phyloP scores from a whole-genome alignment of 116 monocot species.

The Cymodocea nodosa region DNA sequence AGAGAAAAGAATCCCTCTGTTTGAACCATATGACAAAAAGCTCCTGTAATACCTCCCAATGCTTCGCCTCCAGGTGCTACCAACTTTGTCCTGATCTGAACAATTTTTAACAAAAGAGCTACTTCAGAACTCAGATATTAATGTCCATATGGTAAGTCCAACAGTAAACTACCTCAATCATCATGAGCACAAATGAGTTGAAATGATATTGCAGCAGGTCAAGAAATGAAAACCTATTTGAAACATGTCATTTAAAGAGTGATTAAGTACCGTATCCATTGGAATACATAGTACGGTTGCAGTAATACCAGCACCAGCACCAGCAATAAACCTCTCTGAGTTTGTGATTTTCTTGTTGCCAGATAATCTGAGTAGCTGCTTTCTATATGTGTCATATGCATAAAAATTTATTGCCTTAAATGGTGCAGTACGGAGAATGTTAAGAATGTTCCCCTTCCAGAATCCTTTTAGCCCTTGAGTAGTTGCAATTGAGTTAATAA shows the following conservation, averaged over 20 bases:
- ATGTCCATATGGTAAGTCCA: too few relatives aligned
- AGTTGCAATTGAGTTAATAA: slow-evolving; percentile 51
- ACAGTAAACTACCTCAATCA: too few relatives aligned
- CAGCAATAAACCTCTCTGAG: slow-evolving; percentile 77
- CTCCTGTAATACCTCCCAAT: slow-evolving; percentile 75
- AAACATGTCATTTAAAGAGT: neutral
- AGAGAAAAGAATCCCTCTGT: slow-evolving; percentile 97
- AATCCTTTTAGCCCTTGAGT: slow-evolving; percentile 86
- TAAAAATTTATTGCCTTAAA: slow-evolving; percentile 96
- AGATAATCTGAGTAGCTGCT: slow-evolving; percentile 59
- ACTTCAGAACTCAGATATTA: neutral
- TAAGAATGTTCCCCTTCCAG: slow-evolving; percentile 95
- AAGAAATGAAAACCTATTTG: neutral
- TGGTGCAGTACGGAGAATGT: slow-evolving; percentile 95
- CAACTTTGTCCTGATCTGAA: slow-evolving; percentile 86
- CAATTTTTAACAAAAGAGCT: neutral
- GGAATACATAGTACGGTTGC: slow-evolving; percentile 79
- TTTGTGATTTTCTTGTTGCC: slow-evolving; percentile 86
- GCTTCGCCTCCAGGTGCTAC: slow-evolving; percentile 96
- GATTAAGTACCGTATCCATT: slow-evolving; percentile 75
- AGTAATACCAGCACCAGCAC: slow-evolving; percentile 82
- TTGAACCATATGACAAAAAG: slow-evolving; percentile 62
- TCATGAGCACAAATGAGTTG: too few relatives aligned
- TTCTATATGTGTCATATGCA: slow-evolving; percentile 90
- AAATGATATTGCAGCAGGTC: too few relatives aligned